A percentile compares a stretch with the other conserved stretches of the same genome.
phyloP scores from a whole-genome alignment of 108 stramenopile species.

The Pseudonitzschia multiseries region DNA sequence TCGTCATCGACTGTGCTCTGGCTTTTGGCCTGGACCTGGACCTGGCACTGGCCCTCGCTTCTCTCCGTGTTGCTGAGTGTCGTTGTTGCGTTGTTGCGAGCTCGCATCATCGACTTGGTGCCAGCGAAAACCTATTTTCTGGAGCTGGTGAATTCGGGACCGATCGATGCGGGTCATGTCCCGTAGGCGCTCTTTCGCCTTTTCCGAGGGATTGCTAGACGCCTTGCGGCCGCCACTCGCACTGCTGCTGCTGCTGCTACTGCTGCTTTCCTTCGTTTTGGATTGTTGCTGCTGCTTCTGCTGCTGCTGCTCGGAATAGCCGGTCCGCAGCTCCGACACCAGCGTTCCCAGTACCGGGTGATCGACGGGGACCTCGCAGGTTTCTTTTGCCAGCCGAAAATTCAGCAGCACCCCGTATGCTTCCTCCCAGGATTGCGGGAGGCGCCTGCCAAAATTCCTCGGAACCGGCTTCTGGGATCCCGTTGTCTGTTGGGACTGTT shows the following conservation, averaged over 20 bases:
- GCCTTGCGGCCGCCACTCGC: too few relatives aligned
- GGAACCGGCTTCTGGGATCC: not conserved
- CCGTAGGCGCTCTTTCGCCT: not conserved
- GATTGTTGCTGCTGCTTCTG: not conserved
- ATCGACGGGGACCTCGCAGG: not conserved
- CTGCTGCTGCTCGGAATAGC: not conserved
- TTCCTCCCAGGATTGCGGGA: slow-evolving; percentile 6
- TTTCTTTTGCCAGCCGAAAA: too few relatives aligned
- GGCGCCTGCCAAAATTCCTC: not conserved
- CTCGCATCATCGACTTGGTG: not conserved
- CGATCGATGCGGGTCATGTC: slow-evolving; percentile 10
- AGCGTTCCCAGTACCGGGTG: slow-evolving; percentile 10
- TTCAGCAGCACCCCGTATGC: not conserved
- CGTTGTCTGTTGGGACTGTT: too few relatives aligned
- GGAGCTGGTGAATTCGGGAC: not conserved
- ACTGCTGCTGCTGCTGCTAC: not conserved
- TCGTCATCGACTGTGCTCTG: too few relatives aligned
- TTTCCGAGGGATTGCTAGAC: too few relatives aligned
- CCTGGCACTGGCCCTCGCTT: too few relatives aligned
- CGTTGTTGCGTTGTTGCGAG: not conserved
- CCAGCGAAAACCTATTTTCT: not conserved
- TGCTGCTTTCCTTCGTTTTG: not conserved
- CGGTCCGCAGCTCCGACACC: not conserved
- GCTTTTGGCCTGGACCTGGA: too few relatives aligned
- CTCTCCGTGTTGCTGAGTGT: not conserved